Base-by-base conservation (phyloP, 768 basidiomycete genomes). In the Boletus insuetus region DNA sequence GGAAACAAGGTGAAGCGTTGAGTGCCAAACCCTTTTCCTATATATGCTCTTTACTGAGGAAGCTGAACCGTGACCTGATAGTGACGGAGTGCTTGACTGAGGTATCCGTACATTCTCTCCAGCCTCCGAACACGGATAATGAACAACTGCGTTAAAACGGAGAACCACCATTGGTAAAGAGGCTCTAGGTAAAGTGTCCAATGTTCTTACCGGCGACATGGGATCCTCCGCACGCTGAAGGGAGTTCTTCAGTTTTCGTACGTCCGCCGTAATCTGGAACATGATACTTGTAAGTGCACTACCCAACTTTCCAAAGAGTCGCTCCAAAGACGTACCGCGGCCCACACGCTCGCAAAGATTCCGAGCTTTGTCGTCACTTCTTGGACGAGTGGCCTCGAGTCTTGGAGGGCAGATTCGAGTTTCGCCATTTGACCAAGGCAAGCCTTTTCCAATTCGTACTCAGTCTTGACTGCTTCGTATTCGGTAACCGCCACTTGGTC, bases 51-150 rank as follows among this genome's bases (percentile, higher is more conserved):
- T 52, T 31, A 22, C 41, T 58, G n/a, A 26, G 49, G 50, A 6
- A 64, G 53, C 11, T 2, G 56, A 40, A 64, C 63, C 7, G 51
- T 65, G 50, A 58, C 51, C 22, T 66, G 64, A 39, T 65, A 66
- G 32, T 58, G 49, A 31, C 58, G 61, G 40, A 66, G 64, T 7
- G 64, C 64, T 29, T 43, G 58, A 24, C 62, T 60, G 10, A 66
- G 64, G 40, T 57, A 64, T 20, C 55, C 55, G 5, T 64, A 64
- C 60, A 64, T 47, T 4, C 1, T 48, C 46, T 64, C 64, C 26
- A 64, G 40, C 37, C 41, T 48, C 20, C 53, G 43, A 35, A 64
- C 45, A 14, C 64, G 64, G 13, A 35, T 38, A 44, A 43, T 19
- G 43, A 64, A 65, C 16, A 64, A 24, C 64, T 62, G 8, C 3